Conservation (phyloP, 805 yeast species). For the Wickerhamomyces chambardii region DNA sequence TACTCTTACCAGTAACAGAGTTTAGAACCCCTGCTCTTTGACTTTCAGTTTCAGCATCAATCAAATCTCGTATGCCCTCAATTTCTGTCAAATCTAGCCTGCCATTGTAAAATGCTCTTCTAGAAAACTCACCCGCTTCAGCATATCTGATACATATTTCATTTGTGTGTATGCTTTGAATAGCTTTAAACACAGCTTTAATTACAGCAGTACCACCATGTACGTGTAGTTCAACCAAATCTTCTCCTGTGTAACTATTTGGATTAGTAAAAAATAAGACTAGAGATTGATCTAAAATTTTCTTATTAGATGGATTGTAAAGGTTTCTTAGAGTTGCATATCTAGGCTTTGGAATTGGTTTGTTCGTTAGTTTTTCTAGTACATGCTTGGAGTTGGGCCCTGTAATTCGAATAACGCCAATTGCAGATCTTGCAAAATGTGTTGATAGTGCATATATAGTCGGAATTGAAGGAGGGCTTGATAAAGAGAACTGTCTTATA, state of each 20-base stretch:
- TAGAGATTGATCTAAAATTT: constrained; percentile 70
- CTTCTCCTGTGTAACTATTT: constrained; percentile 87
- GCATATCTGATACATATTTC: constrained; percentile 60
- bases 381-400: constrained; percentile 53
- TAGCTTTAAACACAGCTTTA: constrained; percentile 54
- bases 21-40: constrained; percentile 71
- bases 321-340: constrained; percentile 50
- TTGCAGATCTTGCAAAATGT: constrained; percentile 71
- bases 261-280: constrained; percentile 65
- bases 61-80: constrained; percentile 83
- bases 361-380: constrained; percentile 35
- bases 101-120: constrained; percentile 79
- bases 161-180: constrained; percentile 42
- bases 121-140: constrained; percentile 88
- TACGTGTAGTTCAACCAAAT: constrained; percentile 76
- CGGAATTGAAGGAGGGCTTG: constrained; percentile 28
- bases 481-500: too few relatives aligned
- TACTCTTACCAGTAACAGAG: constrained; percentile 65
- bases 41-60: constrained; percentile 89
- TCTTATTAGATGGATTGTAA: constrained; percentile 27
- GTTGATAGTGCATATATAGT: constrained; percentile 93
- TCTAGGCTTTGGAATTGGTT: constrained; percentile 37
- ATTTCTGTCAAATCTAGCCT: constrained; percentile 79
- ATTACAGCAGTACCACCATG: constrained; percentile 93
- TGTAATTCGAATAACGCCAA: constrained; percentile 76